These are phyloP conservation scores for Penicillium thymicola DNA, from an alignment of 2,329 filamentous ascomycete species.

Conservation along the genomic window DNA sequence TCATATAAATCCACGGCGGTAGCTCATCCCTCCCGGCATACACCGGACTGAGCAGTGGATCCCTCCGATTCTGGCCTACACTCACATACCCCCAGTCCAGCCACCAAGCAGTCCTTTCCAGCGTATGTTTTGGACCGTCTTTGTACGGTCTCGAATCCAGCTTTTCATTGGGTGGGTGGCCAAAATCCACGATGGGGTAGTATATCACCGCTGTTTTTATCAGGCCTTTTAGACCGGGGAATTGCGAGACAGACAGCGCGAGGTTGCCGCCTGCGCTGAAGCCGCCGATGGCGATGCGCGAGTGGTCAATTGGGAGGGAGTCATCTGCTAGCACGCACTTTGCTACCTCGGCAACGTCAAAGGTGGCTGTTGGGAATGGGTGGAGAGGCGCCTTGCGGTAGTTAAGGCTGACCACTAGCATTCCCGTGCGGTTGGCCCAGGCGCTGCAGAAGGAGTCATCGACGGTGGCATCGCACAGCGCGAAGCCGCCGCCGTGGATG, in stretches of 20 bases:
- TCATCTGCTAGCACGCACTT: conserved; percentile 44
- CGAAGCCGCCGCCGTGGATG: conserved; percentile 46
- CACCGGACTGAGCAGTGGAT: conserved; percentile 45
- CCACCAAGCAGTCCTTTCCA: conserved; percentile 34
- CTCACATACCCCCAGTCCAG: conserved; percentile 44
- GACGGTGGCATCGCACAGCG: conserved; percentile 44
- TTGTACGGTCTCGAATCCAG: conserved; percentile 26
- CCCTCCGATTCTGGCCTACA: conserved; percentile 31
- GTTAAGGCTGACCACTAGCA: conserved; percentile 49
- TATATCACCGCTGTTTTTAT: conserved; percentile 43
- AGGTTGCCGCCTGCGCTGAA: conserved; percentile 55
- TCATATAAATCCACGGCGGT: conserved; percentile 44
- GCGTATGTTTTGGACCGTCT: conserved; percentile 17
- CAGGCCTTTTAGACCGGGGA: conserved; percentile 34
- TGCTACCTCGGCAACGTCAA: conserved; percentile 48
- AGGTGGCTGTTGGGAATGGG: conserved; percentile 44
- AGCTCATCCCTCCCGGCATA: conserved; percentile 35
- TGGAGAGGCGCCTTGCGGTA: conserved; percentile 48
- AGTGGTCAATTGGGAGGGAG: conserved; percentile 47
- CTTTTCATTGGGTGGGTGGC: conserved; percentile 24
- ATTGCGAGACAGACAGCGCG: conserved; percentile 42
- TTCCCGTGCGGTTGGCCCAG: conserved; percentile 41
- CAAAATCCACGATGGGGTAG: conserved; percentile 47
- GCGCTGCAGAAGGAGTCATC: conserved; percentile 49
- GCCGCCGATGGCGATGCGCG: conserved; percentile 45